Percentiles rank a stretch among this genome's conserved stretches.
Conservation (phyloP, 2,329 filamentous ascomycete genomes). For the Beauveria sp. region DNA sequence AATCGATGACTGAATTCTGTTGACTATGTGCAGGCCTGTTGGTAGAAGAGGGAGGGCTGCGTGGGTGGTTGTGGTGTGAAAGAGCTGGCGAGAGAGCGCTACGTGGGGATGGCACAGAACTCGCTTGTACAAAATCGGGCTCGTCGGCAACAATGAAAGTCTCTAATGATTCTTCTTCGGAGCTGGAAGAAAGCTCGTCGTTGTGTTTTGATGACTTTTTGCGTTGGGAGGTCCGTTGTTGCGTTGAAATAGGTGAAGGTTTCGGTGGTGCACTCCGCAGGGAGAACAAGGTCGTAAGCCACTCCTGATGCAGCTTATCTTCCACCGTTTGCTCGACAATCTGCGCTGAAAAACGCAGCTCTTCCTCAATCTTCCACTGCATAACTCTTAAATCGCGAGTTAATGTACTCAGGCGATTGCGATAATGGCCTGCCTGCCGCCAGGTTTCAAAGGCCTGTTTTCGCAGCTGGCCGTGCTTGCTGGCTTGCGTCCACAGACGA, state of each 20-base stretch:
- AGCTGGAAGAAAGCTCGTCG: conserved; percentile 44
- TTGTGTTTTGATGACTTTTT: conserved; percentile 11
- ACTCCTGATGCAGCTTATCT: conserved; percentile 47
- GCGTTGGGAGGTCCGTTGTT: conserved; percentile 12
- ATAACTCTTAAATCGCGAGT: conserved; percentile 43
- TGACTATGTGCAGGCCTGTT: neutral
- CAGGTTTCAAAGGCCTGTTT: conserved; percentile 29
- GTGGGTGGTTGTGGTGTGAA: neutral
- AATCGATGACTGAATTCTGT: conserved; percentile 16
- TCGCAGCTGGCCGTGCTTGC: conserved; percentile 27
- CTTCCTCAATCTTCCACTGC: conserved; percentile 43
- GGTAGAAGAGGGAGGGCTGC: neutral
- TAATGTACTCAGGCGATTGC: conserved; percentile 48
- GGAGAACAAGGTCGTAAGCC: conserved; percentile 41
- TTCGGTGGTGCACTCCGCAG: conserved; percentile 21
- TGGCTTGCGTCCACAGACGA: conserved; percentile 52
- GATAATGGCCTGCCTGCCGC: conserved; percentile 32
- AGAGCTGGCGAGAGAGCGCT: neutral
- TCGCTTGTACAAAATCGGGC: neutral
- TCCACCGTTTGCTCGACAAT: conserved; percentile 59
- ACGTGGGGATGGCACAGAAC: neutral
- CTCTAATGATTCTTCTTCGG: conserved; percentile 34
- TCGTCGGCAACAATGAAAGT: conserved; percentile 41
- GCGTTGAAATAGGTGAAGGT: conserved; percentile 21
- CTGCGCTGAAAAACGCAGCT: conserved; percentile 48